Base-by-base conservation (phyloP, 192 early-diverging fungal genomes). In the Umbelopsis vinacea region DNA sequence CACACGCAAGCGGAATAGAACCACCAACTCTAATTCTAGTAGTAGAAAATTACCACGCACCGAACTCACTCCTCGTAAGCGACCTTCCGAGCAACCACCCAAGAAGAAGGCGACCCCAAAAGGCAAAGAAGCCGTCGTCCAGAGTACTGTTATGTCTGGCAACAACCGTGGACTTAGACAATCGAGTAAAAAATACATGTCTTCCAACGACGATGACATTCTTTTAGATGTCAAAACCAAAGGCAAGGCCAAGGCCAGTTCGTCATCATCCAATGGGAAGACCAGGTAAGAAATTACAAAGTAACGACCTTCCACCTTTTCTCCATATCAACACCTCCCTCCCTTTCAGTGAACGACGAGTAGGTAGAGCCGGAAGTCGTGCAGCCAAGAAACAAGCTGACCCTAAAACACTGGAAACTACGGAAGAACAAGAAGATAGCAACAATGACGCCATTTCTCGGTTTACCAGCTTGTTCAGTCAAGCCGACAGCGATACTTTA, bases 311-410 rank as follows among this genome's bases (percentile, higher is more conserved):
- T 40, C 38, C 48, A 50, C 14, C 4, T 50, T 50, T 4, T 15
- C 22, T 17, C 11, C 11, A 26, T 54, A 54, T 6, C 26, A 22
- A 54, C n/a, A n/a, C n/a, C n/a, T n/a, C n/a, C 23, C 23, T 54
- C 24, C 0, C 22, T 54, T 29, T 11, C 7, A 63, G 33, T 37
- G 57, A 63, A 29, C 26, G 33, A 19, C 57, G 57, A 9, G 15
- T 29, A 0, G 57, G 57, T 12, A 63, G 57, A 63, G 57, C 57
- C 2, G 57, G 57, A 19, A n/a, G 57, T 7, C 57, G 71, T 26
- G 43, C 43, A 33, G 17, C 46, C 17, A 72, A 72, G 46, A 72
- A 72, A 52, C 71, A 72, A 52, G 35, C 71, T 0, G 71, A 72
- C 37, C 71, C 71, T 19, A 60, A 57, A 50, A 50, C 24, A 6